phyloP scores from a whole-genome alignment of 1,284 basidiomycete species.

The Rhodotorula sp. region DNA sequence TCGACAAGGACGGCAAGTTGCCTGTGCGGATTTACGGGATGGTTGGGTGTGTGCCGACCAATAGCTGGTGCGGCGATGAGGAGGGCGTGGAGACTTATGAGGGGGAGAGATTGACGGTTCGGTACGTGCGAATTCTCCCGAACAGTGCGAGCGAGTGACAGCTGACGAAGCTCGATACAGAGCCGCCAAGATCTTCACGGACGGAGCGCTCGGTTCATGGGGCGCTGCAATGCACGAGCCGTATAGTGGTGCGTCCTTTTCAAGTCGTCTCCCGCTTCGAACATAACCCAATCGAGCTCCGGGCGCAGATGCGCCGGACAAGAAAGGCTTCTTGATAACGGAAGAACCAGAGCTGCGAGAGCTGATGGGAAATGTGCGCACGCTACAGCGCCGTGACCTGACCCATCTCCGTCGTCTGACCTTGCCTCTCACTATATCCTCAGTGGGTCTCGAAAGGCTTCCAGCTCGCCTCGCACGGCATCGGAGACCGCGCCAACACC shows the following conservation, averaged over 20 bases:
- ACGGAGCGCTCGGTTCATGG: constrained; percentile 85
- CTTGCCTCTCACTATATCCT: background rate
- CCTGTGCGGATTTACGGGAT: constrained; percentile 39
- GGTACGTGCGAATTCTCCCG: constrained; percentile 12
- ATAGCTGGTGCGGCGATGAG: constrained; percentile 65
- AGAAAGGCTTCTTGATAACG: constrained; percentile 66
- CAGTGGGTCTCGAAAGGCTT: constrained; percentile 27
- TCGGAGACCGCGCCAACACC: constrained; percentile 84
- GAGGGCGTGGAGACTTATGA: constrained; percentile 54
- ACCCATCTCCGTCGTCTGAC: background rate
- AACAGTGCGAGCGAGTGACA: background rate
- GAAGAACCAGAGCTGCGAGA: constrained; percentile 58
- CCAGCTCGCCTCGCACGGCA: constrained; percentile 74
- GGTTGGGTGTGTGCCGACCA: constrained; percentile 54
- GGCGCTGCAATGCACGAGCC: constrained; percentile 83
- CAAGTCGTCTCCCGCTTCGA: accelerated
- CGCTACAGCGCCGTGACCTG: too few relatives aligned
- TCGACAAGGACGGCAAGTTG: constrained; percentile 25
- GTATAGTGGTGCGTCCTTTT: constrained; percentile 57
- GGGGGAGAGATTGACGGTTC: constrained; percentile 41
- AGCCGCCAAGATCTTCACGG: constrained; percentile 74
- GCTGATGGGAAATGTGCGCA: constrained; percentile 55
- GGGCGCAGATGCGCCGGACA: constrained; percentile 57
- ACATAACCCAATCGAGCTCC: background rate
- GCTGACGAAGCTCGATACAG: constrained; percentile 6